A percentile compares a stretch with the other conserved stretches of the same genome.
Evolutionary conservation across 1,139 yeast species (phyloP).

Genomic region (Yamadazyma dushanensis): DNA sequence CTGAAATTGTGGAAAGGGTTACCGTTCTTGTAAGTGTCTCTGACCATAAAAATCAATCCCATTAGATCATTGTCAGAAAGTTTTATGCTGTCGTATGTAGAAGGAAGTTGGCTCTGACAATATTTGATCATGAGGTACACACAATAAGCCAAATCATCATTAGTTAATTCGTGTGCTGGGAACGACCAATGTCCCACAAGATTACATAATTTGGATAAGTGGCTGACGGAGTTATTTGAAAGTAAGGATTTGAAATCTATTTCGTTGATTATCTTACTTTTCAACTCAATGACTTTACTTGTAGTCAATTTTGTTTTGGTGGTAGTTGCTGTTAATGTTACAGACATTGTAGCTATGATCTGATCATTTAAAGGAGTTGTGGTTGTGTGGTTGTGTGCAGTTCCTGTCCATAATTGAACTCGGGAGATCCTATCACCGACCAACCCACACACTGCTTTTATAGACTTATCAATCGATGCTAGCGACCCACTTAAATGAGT

Average conservation of each 20-base stretch:
- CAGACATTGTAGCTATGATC: slow-evolving; percentile 36
- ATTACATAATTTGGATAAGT: slow-evolving; percentile 33
- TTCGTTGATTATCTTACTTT: slow-evolving; percentile 32
- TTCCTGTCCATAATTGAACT: slow-evolving; percentile 60
- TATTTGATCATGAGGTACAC: slow-evolving; percentile 56
- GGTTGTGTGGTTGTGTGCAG: slow-evolving; percentile 22
- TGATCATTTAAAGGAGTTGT: slow-evolving; percentile 13
- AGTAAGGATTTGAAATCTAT: slow-evolving; percentile 40
- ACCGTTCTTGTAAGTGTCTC: slow-evolving; percentile 78
- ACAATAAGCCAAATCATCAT: slow-evolving; percentile 67
- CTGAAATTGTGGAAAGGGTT: slow-evolving; percentile 94
- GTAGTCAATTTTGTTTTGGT: slow-evolving; percentile 25
- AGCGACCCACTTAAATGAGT: slow-evolving; percentile 16
- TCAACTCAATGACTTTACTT: slow-evolving; percentile 23
- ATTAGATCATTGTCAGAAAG: slow-evolving; percentile 45
- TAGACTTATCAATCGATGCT: slow-evolving; percentile 17
- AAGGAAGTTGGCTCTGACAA: slow-evolving; percentile 39
- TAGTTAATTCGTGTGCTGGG: slow-evolving; percentile 66
- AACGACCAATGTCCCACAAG: slow-evolving; percentile 55
- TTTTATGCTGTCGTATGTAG: slow-evolving; percentile 18
- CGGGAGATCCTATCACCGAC: slow-evolving; percentile 45
- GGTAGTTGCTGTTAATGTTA: slow-evolving; percentile 25
- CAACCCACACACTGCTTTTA: slow-evolving; percentile 27
- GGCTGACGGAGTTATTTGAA: slow-evolving; percentile 23
- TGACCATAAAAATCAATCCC: slow-evolving; percentile 59